These are phyloP conservation scores for Syzygium oleosum DNA, from an alignment of 345 rosid genomes.

Conservation along the genomic window DNA sequence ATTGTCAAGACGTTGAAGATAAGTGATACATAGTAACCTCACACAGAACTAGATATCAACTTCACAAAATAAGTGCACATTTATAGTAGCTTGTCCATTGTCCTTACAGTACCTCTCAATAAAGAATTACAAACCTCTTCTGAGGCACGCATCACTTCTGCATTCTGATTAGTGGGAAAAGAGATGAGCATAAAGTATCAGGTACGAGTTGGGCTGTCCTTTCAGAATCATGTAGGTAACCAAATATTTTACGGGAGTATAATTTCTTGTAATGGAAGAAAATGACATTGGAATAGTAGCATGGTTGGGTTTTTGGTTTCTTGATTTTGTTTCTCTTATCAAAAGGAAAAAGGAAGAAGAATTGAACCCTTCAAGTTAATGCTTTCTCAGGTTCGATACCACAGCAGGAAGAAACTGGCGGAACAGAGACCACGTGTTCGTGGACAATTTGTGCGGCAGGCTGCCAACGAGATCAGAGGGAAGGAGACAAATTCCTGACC, in stretches of 20 bases:
- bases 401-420: conserved; percentile 49
- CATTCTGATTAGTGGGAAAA: neutral
- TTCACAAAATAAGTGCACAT: neutral
- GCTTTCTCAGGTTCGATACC: conserved; percentile 40
- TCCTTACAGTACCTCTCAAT: neutral
- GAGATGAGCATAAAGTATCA: neutral
- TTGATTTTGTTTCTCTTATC: neutral
- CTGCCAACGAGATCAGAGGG: conserved; percentile 7
- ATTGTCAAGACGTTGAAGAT: neutral
- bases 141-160: neutral
- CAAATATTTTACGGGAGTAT: neutral
- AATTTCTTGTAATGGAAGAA: neutral
- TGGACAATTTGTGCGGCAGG: conserved; percentile 46
- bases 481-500: neutral
- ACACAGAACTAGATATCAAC: neutral
- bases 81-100: neutral
- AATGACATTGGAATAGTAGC: neutral
- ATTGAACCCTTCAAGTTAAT: neutral
- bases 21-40: neutral
- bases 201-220: neutral
- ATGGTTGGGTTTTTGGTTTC: neutral
- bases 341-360: neutral
- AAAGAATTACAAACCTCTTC: neutral
- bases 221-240: neutral
- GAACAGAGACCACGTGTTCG: conserved; percentile 46